Conservation (phyloP, 495 filamentous ascomycete species). For the Aspergillus taichungensis region DNA sequence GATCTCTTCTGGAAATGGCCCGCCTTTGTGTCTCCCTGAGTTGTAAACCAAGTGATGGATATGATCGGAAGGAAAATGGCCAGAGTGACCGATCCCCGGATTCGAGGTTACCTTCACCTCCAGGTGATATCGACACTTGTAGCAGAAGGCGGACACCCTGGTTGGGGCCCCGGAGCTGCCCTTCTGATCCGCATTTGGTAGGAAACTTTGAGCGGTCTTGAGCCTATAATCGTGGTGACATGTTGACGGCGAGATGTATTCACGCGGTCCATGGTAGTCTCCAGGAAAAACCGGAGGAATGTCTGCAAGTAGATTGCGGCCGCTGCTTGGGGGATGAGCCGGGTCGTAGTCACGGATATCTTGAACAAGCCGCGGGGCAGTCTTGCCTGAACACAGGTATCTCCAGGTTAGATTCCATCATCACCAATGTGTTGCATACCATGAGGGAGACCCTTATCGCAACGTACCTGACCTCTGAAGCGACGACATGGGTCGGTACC, state of each 20-base stretch:
- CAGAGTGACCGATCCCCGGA: constrained; percentile 10
- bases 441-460: background rate
- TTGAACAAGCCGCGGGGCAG: constrained; percentile 49
- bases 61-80: constrained; percentile 17
- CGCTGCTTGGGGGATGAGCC: constrained; percentile 31
- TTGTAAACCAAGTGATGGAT: constrained; percentile 41
- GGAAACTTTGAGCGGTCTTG: constrained; percentile 44
- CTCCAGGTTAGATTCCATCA: constrained; percentile 2
- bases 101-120: constrained; percentile 40
- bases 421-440: background rate
- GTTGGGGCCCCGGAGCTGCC: constrained; percentile 30
- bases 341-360: constrained; percentile 53
- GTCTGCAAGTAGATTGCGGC: constrained; percentile 46
- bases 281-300: constrained; percentile 37
- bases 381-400: constrained; percentile 41
- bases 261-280: constrained; percentile 16
- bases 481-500: constrained; percentile 23
- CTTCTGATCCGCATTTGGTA: constrained; percentile 29
- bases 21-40: constrained; percentile 24
- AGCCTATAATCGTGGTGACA: constrained; percentile 49
- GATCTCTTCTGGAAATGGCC: constrained; percentile 13
- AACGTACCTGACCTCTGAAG: constrained; percentile 29
- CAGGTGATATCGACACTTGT: constrained; percentile 47
- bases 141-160: constrained; percentile 47
- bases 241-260: constrained; percentile 30